Percentiles rank a stretch among this genome's conserved stretches.
Evolutionary conservation across 805 yeast genomes (phyloP).

Genomic region (Debaryomyces hansenii): DNA sequence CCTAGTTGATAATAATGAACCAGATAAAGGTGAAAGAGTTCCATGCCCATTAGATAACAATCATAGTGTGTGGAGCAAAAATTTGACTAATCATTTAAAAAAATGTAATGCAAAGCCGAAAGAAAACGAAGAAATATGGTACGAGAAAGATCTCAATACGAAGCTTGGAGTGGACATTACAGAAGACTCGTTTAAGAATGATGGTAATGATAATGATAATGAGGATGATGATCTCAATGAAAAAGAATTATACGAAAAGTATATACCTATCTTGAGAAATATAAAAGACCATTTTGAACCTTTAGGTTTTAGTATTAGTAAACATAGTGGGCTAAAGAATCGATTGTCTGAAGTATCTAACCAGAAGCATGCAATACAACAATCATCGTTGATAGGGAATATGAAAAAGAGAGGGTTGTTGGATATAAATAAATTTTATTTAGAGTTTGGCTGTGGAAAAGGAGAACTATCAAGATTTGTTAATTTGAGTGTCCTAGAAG

Average conservation of each 20-base stretch:
- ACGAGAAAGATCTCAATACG: slow-evolving; percentile 46
- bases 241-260: slow-evolving; percentile 13
- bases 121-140: slow-evolving; percentile 50
- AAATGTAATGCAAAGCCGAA: slow-evolving; percentile 57
- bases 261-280: slow-evolving; percentile 15
- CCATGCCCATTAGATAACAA: slow-evolving; percentile 77
- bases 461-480: slow-evolving; percentile 78
- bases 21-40: slow-evolving; percentile 42
- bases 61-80: slow-evolving; percentile 69
- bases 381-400: slow-evolving; percentile 75
- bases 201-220: slow-evolving; percentile 6
- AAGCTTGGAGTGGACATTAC: neutral
- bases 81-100: slow-evolving; percentile 53
- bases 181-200: slow-evolving; percentile 6
- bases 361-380: slow-evolving; percentile 80
- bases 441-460: slow-evolving; percentile 91
- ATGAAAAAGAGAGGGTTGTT: slow-evolving; percentile 46
- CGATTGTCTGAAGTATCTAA: slow-evolving; percentile 53
- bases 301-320: slow-evolving; percentile 12
- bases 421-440: slow-evolving; percentile 34
- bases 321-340: slow-evolving; percentile 29
- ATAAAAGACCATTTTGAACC: slow-evolving; percentile 13
- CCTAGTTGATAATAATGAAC: slow-evolving; percentile 23
- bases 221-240: slow-evolving; percentile 16
- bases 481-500: slow-evolving; percentile 34